Conservation (phyloP, 129 eudicot genomes). For the Escallonia rubra region DNA sequence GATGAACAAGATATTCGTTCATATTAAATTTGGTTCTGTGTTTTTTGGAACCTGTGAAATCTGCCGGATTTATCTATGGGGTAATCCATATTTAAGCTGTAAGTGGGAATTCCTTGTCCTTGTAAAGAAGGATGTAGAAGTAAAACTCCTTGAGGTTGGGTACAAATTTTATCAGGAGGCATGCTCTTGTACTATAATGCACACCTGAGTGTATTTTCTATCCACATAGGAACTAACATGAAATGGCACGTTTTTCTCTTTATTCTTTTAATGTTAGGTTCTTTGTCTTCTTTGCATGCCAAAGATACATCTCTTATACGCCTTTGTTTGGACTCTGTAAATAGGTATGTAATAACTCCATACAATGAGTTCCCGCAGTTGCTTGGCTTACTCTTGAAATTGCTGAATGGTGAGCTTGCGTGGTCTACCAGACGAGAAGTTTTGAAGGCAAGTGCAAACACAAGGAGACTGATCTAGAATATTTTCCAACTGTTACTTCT, state of each 20-base stretch:
- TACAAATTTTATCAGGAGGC: too few relatives aligned
- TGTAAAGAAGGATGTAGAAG: too few relatives aligned
- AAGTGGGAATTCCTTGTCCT: too few relatives aligned
- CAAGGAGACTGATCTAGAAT: neutral
- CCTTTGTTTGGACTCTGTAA: conserved; percentile 16
- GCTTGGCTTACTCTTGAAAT: conserved; percentile 82
- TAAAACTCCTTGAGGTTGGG: too few relatives aligned
- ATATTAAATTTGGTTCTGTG: too few relatives aligned
- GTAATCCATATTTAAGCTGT: too few relatives aligned
- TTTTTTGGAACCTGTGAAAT: too few relatives aligned
- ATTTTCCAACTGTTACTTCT: conserved; percentile 7
- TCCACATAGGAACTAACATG: too few relatives aligned
- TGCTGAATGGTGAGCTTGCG: conserved; percentile 88
- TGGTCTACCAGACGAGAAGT: conserved; percentile 98
- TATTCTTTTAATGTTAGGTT: neutral
- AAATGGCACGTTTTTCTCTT: neutral
- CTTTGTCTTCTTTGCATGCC: conserved; percentile 1
- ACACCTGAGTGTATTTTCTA: too few relatives aligned
- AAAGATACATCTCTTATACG: conserved; percentile 4
- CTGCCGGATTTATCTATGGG: too few relatives aligned
- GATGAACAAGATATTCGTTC: too few relatives aligned
- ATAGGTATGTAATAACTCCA: conserved; percentile 88
- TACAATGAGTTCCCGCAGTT: conserved; percentile 79
- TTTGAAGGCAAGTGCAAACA: conserved; percentile 54
- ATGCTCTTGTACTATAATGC: too few relatives aligned